Base-by-base conservation (phyloP, 257 asterid genomes). In the Anisodus tanguticus region DNA sequence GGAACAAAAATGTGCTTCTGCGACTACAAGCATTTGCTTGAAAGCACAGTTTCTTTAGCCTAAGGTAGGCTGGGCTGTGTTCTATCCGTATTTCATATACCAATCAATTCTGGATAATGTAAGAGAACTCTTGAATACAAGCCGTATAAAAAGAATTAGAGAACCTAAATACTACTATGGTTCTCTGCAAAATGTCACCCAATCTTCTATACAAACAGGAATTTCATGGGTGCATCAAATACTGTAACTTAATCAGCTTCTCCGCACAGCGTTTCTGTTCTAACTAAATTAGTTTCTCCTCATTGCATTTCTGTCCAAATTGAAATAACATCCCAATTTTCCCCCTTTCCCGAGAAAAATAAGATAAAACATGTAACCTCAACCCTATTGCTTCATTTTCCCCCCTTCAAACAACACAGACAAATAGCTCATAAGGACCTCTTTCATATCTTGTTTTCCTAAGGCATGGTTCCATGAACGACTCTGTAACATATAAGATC, bases 301-400 rank as follows among this genome's bases (percentile, higher is more conserved):
- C 16, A 4, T 11, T 6, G 22, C 13, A 6, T 37, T 68, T 39
- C 49, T 35, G 51, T 37, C 15, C 51, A 68, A 68, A 16, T 68
- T 68, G 76, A 15, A 68, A 37, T 37, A 39, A 37, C 13, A 51
- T 37, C 12, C 49, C 51, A 68, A 41, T 45, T 69, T 31, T 7
- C 39, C 77, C 53, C 51, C 13, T 41, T 69, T 69, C n/a, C 53
- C 13, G 53, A 16, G 54, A 39, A 69, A 68, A 69, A 17, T 3
- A 69, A 69, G 77, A 69, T 39, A 69, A 39, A 41, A 69, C 77
- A 69, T 39, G 51, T 15, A 69, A 8, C 77, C 77, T 39, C 77
- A 39, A 69, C 31, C 53, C 15, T 6, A 68, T 37, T 37, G 51
- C 10, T 37, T 35, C 17, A 26, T 26, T 68, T 67, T 15, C 26